These are phyloP conservation scores for Chenopodium album DNA, from an alignment of 148 eudicot genomes.

Conservation along the genomic window DNA sequence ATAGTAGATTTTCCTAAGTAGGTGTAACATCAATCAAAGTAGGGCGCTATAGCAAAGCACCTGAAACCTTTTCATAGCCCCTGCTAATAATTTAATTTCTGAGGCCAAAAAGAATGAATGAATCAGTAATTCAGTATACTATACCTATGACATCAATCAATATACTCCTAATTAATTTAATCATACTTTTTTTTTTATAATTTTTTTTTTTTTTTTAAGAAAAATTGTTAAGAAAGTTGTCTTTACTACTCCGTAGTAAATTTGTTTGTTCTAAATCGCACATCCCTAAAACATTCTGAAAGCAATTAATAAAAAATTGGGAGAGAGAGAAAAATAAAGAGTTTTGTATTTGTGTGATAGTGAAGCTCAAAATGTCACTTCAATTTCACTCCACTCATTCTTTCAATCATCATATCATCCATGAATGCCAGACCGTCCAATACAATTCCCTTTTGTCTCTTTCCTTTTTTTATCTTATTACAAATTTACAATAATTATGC, in stretches of 20 bases:
- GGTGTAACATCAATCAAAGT: neutral
- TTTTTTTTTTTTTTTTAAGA: neutral
- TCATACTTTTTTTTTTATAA: too few species aligned
- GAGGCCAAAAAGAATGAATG: neutral
- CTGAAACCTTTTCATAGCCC: neutral
- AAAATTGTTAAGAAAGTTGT: neutral
- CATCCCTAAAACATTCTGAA: slow-evolving; percentile 28
- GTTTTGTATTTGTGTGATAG: slow-evolving; percentile 8
- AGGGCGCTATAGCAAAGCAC: neutral
- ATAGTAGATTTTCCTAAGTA: neutral
- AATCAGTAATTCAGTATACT: too few species aligned
- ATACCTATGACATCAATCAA: neutral
- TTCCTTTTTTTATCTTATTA: too few species aligned
- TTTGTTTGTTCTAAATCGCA: neutral
- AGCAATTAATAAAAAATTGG: neutral
- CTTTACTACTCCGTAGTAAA: neutral
- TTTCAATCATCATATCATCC: slow-evolving; percentile 42
- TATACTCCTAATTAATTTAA: too few species aligned
- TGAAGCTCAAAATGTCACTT: slow-evolving; percentile 32
- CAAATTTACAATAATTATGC: too few species aligned
- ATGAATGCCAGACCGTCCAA: neutral
- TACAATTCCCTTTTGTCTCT: neutral
- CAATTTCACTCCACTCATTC: slow-evolving; percentile 60
- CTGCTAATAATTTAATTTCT: neutral
- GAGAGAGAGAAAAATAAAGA: too few species aligned